Evolutionary conservation across 345 rosid species (phyloP).

Genomic region (Eucalyptus pauciflora): DNA sequence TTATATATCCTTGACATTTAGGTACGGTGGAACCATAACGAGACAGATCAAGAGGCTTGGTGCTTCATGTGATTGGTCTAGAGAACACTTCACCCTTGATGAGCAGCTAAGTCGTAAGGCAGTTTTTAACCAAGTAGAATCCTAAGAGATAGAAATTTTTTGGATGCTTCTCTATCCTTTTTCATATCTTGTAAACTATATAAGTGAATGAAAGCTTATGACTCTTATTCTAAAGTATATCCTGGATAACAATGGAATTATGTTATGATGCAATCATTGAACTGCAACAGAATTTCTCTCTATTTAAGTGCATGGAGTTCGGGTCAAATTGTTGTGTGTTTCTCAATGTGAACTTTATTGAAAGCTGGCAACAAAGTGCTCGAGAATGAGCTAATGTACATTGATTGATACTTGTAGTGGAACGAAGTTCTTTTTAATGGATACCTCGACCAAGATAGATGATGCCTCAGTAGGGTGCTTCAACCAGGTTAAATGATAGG

Average conservation of each 20-base stretch:
- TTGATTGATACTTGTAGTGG: neutral
- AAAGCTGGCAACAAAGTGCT: neutral
- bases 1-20: slow-evolving; percentile 12
- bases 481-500: neutral
- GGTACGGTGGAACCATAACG: slow-evolving; percentile 92
- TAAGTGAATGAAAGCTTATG: neutral
- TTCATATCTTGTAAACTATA: neutral
- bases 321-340: neutral
- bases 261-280: neutral
- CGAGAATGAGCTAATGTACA: neutral
- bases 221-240: neutral
- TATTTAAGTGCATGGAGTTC: neutral
- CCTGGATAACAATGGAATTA: neutral
- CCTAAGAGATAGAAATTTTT: neutral
- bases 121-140: slow-evolving; percentile 13
- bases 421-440: neutral
- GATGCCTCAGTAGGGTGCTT: neutral
- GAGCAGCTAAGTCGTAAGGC: slow-evolving; percentile 97
- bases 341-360: neutral
- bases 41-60: slow-evolving; percentile 96
- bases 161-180: neutral
- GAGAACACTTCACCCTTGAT: slow-evolving; percentile 92
- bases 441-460: neutral
- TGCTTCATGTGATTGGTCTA: slow-evolving; percentile 97
- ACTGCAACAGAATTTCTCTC: neutral